Evolutionary conservation across 768 basidiomycete species (phyloP).

Genomic region (Tylopilus plumbeoviolaceoides): DNA sequence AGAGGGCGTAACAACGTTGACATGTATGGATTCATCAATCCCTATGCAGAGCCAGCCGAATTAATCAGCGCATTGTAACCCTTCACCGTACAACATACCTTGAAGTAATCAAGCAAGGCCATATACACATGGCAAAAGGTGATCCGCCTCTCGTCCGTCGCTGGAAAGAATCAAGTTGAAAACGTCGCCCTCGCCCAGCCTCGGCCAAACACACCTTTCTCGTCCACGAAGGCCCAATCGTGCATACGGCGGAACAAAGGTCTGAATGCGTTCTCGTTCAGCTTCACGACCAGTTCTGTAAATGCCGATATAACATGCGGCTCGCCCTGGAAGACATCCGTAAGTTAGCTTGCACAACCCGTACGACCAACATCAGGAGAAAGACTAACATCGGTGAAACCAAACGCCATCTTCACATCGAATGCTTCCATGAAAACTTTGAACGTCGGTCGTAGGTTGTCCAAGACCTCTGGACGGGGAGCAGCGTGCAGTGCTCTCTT

Average conservation of each 20-base stretch:
- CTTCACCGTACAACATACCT: constrained; percentile 43
- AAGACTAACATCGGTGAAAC: constrained; percentile 27
- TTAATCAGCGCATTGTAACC: background rate
- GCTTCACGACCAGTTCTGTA: constrained; percentile 83
- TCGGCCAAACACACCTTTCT: no score
- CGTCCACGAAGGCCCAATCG: no score
- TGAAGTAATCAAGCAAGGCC: constrained; percentile 81
- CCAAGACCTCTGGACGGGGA: constrained; percentile 57
- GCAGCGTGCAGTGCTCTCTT: constrained; percentile 62
- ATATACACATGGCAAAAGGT: constrained; percentile 75
- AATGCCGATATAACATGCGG: constrained; percentile 62
- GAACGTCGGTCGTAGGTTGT: constrained; percentile 64
- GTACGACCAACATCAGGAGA: background rate
- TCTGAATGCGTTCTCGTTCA: constrained; percentile 90
- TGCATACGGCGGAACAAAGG: no score
- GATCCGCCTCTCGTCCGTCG: constrained; percentile 47
- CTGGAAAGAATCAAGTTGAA: background rate
- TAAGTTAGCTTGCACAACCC: background rate
- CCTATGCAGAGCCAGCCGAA: constrained; percentile 36
- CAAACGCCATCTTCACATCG: constrained; percentile 42
- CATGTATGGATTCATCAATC: constrained; percentile 90
- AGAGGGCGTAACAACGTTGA: constrained; percentile 68
- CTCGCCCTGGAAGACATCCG: constrained; percentile 42
- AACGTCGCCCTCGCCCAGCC: no score
- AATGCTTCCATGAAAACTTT: constrained; percentile 78